Conservation (phyloP, 495 filamentous ascomycete species). For the Trichoderma erinaceum region DNA sequence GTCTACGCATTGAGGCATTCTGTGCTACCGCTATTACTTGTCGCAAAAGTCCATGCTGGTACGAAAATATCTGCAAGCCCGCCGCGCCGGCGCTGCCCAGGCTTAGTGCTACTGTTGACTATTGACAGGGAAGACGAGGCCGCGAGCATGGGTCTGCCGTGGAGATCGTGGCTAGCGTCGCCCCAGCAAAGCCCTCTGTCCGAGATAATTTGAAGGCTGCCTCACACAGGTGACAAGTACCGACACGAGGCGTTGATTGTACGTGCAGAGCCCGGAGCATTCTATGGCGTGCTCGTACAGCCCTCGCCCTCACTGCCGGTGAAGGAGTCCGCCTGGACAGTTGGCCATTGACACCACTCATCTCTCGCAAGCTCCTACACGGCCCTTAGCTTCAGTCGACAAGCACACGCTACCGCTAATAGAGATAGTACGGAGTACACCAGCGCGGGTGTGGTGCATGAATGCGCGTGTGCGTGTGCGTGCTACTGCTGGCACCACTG, state of each 20-base stretch:
- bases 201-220: neutral
- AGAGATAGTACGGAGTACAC: neutral
- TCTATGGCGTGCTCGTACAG: no score
- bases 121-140: neutral
- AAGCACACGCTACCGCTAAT: neutral
- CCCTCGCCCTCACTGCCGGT: no score
- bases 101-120: neutral
- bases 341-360: neutral
- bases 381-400: neutral
- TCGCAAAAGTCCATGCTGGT: neutral
- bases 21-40: neutral
- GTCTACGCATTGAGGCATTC: neutral
- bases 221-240: neutral
- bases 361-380: neutral
- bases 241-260: neutral
- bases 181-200: neutral
- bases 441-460: neutral
- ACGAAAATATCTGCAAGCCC: neutral
- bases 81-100: neutral
- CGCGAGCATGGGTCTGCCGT: conserved; percentile 3
- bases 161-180: conserved; percentile 9
- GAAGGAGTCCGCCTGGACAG: no score
- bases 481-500: neutral
- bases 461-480: neutral
- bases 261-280: neutral